Base-by-base conservation (phyloP, 371 early-diverging fungal genomes). In the Saksenaea vasiformis region DNA sequence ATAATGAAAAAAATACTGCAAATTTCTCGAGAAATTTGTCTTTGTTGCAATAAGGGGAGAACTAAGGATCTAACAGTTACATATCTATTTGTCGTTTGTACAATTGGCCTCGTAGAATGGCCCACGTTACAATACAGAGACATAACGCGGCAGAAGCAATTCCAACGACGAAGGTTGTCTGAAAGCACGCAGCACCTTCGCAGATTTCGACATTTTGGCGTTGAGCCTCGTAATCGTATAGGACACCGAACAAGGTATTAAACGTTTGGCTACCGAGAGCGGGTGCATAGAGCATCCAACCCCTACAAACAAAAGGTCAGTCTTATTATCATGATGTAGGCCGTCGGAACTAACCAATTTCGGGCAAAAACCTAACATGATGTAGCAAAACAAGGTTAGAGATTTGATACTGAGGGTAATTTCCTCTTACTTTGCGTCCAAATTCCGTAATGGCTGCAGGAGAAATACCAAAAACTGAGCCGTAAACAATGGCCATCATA, bases 391-490 rank as follows among this genome's bases (percentile, higher is more conserved):
- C 34, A 44, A 36, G 22, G 3, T n/a, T 28, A 54, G 19, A 56
- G 24, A 51, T 44, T 53, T 9, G 7, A n/a, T 24, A 19, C 14
- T 47, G 22, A n/a, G 36, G n/a, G 17, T 35, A 36, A 2, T 28
- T 4, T 17, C 2, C 10, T 10, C 28, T 62, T 64, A 81, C 81
- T 68, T 76, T 60, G 22, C 69, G 67, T 19, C 78, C 81, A 35
- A 81, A 76, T 61, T 81, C 81, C 37, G 73, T 70, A 11, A 76
- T 70, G 3, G 69, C 72, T 11, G 78, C 78, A 7, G 81, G 81
- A 15, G 75, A 73, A 47, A 78, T 66, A 36, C 78, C 78, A 70
- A 81, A 78, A 1, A 65, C 67, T 34, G 67, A 67, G 27, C 81
- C 81, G 58, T 81, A 81, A 17, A 70, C 62, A 17, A 73, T 58